A percentile compares a stretch with the other conserved stretches of the same genome.
phyloP scores from a whole-genome alignment of 805 yeast genomes.

The Cyberlindnera petersonii region DNA sequence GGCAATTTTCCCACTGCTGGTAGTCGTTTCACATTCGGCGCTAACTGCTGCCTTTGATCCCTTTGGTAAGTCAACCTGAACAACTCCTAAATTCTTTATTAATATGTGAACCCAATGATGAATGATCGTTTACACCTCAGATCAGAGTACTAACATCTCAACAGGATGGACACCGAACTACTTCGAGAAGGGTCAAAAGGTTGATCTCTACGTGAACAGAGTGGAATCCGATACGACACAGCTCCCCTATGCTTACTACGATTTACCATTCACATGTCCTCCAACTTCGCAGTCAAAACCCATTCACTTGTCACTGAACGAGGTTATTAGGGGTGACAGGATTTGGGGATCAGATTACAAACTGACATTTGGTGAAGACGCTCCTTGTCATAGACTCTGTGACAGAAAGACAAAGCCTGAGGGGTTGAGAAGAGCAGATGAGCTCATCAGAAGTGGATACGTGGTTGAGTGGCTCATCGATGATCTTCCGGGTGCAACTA shows the following conservation, averaged over 20 bases:
- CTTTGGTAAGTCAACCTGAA: conserved; percentile 20
- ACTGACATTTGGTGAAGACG: conserved; percentile 61
- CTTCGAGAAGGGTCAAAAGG: conserved; percentile 51
- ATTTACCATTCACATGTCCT: conserved; percentile 78
- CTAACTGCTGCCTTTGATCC: conserved; percentile 21
- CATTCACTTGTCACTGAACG: conserved; percentile 66
- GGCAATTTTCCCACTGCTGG: conserved; percentile 8
- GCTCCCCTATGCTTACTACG: conserved; percentile 72
- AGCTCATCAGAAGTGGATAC: conserved; percentile 63
- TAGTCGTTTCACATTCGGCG: conserved; percentile 4
- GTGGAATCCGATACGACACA: conserved; percentile 76
- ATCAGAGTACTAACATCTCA: conserved; percentile 5
- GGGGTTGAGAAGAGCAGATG: conserved; percentile 53
- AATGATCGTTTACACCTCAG: too few relatives aligned
- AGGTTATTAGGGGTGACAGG: conserved; percentile 76
- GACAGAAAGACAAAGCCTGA: conserved; percentile 52
- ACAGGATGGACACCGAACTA: conserved; percentile 36
- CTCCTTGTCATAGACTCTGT: conserved; percentile 64
- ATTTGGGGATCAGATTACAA: conserved; percentile 70
- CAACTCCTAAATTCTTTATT: background rate
- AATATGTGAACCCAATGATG: background rate
- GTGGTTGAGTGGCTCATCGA: conserved; percentile 83
- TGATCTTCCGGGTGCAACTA: conserved; percentile 84
- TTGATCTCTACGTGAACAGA: conserved; percentile 70
- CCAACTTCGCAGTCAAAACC: conserved; percentile 52